Conservation (phyloP, 78 protist species). For the Dictyostelium firmibasis region DNA sequence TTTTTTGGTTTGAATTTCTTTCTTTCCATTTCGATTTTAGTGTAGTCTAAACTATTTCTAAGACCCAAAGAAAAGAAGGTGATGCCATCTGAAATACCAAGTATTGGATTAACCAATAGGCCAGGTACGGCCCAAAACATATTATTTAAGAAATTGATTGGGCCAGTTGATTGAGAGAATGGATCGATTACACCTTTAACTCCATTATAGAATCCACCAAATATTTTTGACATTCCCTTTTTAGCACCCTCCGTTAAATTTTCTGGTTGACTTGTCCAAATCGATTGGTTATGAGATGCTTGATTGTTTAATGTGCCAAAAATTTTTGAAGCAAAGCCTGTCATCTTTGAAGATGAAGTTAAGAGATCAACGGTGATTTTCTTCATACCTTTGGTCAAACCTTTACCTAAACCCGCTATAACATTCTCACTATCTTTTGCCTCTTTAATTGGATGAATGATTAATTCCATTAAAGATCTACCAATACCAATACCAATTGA, state of each 20-base stretch:
- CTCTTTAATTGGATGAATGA: conserved; percentile 27
- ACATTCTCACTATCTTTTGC: conserved; percentile 20
- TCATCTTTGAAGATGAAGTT: conserved; percentile 6
- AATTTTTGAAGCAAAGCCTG: neutral
- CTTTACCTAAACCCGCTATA: conserved; percentile 27
- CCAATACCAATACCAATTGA: conserved; percentile 37
- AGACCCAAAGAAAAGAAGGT: conserved; percentile 35
- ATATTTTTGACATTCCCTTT: conserved; percentile 8
- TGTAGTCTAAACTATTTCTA: conserved; percentile 46
- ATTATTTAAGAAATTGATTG: conserved; percentile 2
- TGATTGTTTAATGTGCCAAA: neutral
- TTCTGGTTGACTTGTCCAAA: conserved; percentile 4
- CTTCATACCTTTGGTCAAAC: conserved; percentile 20
- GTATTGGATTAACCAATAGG: conserved; percentile 15
- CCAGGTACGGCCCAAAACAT: conserved; percentile 66
- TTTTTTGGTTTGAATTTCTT: conserved; percentile 13
- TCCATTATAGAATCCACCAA: conserved; percentile 58
- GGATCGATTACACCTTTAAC: conserved; percentile 28
- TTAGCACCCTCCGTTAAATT: conserved; percentile 22
- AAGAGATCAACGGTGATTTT: conserved; percentile 46
- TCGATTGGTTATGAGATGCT: neutral
- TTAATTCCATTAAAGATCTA: neutral
- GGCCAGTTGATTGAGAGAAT: neutral
- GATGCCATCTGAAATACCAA: conserved; percentile 30
- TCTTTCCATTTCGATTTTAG: conserved; percentile 32